These are phyloP conservation scores for Aspergillus nomiae DNA, from an alignment of 2,329 filamentous ascomycete species.

Conservation along the genomic window DNA sequence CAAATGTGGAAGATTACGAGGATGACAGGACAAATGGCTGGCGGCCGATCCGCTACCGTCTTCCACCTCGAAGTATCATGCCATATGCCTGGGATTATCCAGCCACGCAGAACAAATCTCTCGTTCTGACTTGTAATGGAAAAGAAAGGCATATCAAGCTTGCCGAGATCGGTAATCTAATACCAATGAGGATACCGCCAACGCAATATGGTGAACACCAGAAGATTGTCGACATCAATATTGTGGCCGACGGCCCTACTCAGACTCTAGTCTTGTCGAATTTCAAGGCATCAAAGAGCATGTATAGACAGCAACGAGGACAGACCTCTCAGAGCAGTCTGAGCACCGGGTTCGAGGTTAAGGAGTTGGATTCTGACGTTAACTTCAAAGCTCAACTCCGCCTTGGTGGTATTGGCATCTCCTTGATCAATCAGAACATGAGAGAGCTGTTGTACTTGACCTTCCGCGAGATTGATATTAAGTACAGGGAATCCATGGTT, in stretches of 20 bases:
- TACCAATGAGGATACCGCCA: constrained; percentile 87
- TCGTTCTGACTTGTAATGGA: constrained; percentile 76
- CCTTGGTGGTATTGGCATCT: constrained; percentile 87
- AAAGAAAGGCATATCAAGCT: constrained; percentile 91
- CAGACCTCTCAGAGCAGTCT: constrained; percentile 60
- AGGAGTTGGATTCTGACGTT: constrained; percentile 82
- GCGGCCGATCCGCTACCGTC: constrained; percentile 86
- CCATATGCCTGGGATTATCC: constrained; percentile 99
- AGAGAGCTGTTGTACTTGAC: constrained; percentile 93
- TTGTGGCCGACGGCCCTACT: constrained; percentile 91
- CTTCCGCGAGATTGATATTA: constrained; percentile 84
- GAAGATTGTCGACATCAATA: constrained; percentile 95
- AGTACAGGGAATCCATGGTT: constrained; percentile 87
- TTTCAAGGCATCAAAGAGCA: constrained; percentile 87
- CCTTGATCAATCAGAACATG: constrained; percentile 87
- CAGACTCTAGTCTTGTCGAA: constrained; percentile 94
- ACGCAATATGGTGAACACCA: constrained; percentile 62
- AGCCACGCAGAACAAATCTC: constrained; percentile 92
- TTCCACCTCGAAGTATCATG: constrained; percentile 96
- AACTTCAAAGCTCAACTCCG: constrained; percentile 88
- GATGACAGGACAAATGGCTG: constrained; percentile 77
- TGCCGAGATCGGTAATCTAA: constrained; percentile 92
- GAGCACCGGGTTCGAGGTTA: constrained; percentile 83
- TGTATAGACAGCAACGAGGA: constrained; percentile 70
- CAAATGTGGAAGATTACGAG: constrained; percentile 89